phyloP scores from a whole-genome alignment of 2,329 filamentous ascomycete genomes.

The Ceratocystis albifundus region DNA sequence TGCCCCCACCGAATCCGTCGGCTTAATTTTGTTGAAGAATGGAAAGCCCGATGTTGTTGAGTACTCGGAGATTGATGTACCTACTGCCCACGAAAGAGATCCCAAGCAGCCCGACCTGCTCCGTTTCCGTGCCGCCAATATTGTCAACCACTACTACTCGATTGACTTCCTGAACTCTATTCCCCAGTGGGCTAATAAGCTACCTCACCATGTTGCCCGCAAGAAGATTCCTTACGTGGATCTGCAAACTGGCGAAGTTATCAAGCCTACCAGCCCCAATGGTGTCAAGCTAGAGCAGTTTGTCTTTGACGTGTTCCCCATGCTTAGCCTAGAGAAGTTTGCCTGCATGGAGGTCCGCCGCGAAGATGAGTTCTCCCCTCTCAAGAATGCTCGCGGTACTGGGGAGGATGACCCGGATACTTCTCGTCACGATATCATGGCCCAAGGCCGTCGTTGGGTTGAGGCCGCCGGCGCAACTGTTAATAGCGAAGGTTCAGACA shows the following conservation, averaged over 20 bases:
- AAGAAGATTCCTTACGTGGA: slow-evolving; percentile 96
- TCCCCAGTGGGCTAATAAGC: slow-evolving; percentile 69
- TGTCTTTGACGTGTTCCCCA: slow-evolving; percentile 84
- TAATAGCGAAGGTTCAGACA: slow-evolving; percentile 47
- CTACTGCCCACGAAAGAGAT: slow-evolving; percentile 81
- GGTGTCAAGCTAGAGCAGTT: slow-evolving; percentile 93
- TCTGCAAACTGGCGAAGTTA: slow-evolving; percentile 59
- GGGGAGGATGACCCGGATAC: slow-evolving; percentile 92
- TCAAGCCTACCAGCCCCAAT: slow-evolving; percentile 91
- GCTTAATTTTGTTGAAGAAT: slow-evolving; percentile 88
- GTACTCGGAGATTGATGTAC: slow-evolving; percentile 90
- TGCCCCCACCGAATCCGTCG: slow-evolving; percentile 88
- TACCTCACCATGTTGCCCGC: slow-evolving; percentile 89
- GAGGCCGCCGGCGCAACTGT: slow-evolving; percentile 66
- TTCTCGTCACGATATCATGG: slow-evolving; percentile 79
- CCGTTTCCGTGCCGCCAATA: slow-evolving; percentile 96
- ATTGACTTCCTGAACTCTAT: slow-evolving; percentile 86
- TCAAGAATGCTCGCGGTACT: slow-evolving; percentile 80
- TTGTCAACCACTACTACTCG: slow-evolving; percentile 99
- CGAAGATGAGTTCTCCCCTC: slow-evolving; percentile 93
- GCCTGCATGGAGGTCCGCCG: slow-evolving; percentile 91
- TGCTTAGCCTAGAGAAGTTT: slow-evolving; percentile 71
- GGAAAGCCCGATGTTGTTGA: slow-evolving; percentile 95
- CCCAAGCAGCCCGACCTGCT: slow-evolving; percentile 67
- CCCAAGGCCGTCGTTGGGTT: slow-evolving; percentile 78